Base-by-base conservation (phyloP, 2,329 filamentous ascomycete species). In the Sordariomycetes sp. region DNA sequence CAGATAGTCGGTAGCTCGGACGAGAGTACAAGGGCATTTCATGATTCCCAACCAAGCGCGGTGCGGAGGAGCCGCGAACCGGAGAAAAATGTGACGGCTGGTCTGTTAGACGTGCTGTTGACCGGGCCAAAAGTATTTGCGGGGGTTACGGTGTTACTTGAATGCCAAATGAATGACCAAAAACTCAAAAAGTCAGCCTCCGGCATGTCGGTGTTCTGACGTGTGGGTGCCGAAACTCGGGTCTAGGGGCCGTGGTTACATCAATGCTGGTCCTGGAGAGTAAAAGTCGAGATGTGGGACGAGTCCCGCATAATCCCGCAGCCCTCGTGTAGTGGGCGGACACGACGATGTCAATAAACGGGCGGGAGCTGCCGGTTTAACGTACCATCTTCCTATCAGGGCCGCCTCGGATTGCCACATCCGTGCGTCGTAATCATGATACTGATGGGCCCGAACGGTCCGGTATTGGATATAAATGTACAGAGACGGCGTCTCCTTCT, bases 1-100 rank as follows among this genome's bases (percentile, higher is more conserved):
- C 73, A 73, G 72, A 70, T 70, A 64, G 69, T 70, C 71, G 71
- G 68, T 73, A 76, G 71, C 70, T 73, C 68, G 66, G 72, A 71
- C 52, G 74, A 74, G 73, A 62, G 61, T 62, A 61, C 59, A 62
- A 59, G 58, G 57, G 57, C 60, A 57, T 48, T 57, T 57, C 51
- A 56, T 56, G 54, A 56, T 56, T 56, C 42, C 54, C 54, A 56
- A 42, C 54, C 54, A 56, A 48, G 24, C n/a, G 55, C 55, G 55
- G 48, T 39, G 55, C 55, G 35, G 45, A 56, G 54, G 50, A 42
- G 50, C 42, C 25, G 39, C 39, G 17, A 50, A 56, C 54, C 39
- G 39, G 42, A 56, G 50, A 50, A 51, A 50, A 48, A 28, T 56
- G 54, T 56, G 54, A 56, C 39, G 54, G 54, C 54, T 56, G 54